Conservation (phyloP, 352 stramenopile genomes). For the Phytophthora podocarpi region DNA sequence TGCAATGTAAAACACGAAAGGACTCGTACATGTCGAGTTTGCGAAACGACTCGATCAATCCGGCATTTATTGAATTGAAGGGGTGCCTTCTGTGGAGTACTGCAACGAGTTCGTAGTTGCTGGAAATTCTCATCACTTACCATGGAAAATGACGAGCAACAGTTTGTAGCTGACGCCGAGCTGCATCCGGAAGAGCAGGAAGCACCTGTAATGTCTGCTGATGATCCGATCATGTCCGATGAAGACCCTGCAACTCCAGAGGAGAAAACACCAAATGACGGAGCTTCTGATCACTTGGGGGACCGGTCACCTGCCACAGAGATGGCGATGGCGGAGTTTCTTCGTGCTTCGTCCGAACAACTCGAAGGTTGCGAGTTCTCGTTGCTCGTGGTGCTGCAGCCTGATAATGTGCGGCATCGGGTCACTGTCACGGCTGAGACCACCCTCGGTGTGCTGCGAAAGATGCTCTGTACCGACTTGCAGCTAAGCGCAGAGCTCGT, state of each 20-base stretch:
- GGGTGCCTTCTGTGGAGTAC: constrained; percentile 2
- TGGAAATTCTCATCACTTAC: not conserved
- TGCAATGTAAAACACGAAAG: too few species aligned
- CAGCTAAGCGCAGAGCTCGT: constrained; percentile 62
- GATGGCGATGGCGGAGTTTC: constrained; percentile 40
- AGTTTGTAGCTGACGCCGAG: constrained; percentile 7
- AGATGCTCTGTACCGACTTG: constrained; percentile 64
- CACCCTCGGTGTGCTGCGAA: constrained; percentile 57
- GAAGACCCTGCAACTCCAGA: constrained; percentile 27
- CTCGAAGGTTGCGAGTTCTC: constrained; percentile 45
- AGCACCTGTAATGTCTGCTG: not conserved
- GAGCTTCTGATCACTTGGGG: not conserved
- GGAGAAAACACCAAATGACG: not conserved
- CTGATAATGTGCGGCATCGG: constrained; percentile 75
- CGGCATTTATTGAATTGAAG: constrained; percentile 14
- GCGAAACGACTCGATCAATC: constrained; percentile 20
- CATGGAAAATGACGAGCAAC: constrained; percentile 24
- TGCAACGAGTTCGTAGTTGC: not conserved
- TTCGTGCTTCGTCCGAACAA: constrained; percentile 28
- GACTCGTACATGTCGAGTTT: not conserved
- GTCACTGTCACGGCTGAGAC: constrained; percentile 57
- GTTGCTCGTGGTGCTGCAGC: constrained; percentile 73
- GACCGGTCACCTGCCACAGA: constrained; percentile 15
- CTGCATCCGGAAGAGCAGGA: constrained; percentile 4
- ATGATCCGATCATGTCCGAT: constrained; percentile 5